phyloP scores from a whole-genome alignment of 768 basidiomycete genomes.

The Holtermannia corniformis region DNA sequence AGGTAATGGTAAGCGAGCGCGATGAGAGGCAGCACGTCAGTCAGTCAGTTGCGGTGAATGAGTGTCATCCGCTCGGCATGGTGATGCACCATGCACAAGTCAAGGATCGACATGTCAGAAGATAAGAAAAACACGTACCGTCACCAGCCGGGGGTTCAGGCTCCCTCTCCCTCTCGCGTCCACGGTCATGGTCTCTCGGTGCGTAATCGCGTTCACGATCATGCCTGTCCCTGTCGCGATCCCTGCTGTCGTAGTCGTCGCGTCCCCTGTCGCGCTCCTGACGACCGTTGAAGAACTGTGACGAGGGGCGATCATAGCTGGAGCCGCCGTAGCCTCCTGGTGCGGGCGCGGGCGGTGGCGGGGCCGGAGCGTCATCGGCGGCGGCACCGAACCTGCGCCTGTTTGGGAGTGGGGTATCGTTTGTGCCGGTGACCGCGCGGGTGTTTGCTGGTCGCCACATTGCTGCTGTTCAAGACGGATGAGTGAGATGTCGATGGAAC shows the following conservation, averaged over 20 bases:
- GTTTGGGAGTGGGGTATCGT: conserved; percentile 72
- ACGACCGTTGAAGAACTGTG: conserved; percentile 39
- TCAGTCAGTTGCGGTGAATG: conserved; percentile 10
- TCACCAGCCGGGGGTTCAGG: conserved; percentile 54
- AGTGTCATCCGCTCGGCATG: background rate
- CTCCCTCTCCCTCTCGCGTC: conserved; percentile 15
- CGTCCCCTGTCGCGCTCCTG: conserved; percentile 56
- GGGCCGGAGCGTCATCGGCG: conserved; percentile 67
- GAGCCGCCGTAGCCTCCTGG: conserved; percentile 47
- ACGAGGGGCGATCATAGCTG: conserved; percentile 43
- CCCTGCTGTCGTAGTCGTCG: conserved; percentile 12
- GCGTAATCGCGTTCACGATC: conserved; percentile 2
- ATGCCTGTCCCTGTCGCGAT: conserved; percentile 12
- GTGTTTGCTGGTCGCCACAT: conserved; percentile 56
- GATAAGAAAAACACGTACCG: conserved; percentile 53
- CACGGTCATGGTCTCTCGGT: conserved; percentile 10
- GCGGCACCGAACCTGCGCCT: conserved; percentile 87
- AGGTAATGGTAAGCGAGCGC: conserved; percentile 35
- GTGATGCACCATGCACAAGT: background rate
- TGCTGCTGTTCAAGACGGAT: no score
- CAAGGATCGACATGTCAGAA: background rate
- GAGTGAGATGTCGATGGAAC: no score
- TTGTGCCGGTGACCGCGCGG: conserved; percentile 81
- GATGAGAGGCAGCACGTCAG: conserved; percentile 33
- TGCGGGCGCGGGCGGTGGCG: conserved; percentile 75